These are phyloP conservation scores for Neurospora sp. DNA, from an alignment of 495 filamentous ascomycete species.

Conservation along the genomic window DNA sequence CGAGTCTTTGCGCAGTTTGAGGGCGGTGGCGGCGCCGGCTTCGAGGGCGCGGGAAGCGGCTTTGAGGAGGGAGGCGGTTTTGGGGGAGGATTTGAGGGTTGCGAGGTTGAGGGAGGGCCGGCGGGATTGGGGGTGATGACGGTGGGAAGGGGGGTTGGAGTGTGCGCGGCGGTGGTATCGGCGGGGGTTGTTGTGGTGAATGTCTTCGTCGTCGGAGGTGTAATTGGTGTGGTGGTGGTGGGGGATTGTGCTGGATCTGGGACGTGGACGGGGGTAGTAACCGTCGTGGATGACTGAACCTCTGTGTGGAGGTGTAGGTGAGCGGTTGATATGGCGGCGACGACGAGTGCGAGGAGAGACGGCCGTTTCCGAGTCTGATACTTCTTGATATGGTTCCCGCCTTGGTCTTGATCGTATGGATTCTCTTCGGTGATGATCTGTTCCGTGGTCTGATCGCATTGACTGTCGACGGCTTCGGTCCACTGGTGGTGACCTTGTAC, in stretches of 20 bases:
- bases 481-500: not conserved
- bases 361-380: not conserved
- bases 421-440: not conserved
- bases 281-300: not conserved
- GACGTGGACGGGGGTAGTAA: not conserved
- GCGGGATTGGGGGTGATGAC: not conserved
- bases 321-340: not conserved
- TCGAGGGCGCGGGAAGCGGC: constrained; percentile 15
- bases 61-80: constrained; percentile 4
- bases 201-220: not conserved
- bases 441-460: not conserved
- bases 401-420: not conserved
- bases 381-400: not conserved
- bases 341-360: not conserved
- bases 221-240: not conserved
- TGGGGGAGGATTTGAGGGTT: not conserved
- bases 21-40: constrained; percentile 20
- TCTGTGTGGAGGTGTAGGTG: not conserved
- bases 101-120: not conserved
- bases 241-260: not conserved
- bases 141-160: not conserved
- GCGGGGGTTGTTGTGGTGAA: not conserved
- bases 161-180: not conserved
- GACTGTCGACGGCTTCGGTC: not conserved
- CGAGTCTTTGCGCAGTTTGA: constrained; percentile 16